Base-by-base conservation (phyloP, 2,329 filamentous ascomycete genomes). In the Diplocarpon mali region DNA sequence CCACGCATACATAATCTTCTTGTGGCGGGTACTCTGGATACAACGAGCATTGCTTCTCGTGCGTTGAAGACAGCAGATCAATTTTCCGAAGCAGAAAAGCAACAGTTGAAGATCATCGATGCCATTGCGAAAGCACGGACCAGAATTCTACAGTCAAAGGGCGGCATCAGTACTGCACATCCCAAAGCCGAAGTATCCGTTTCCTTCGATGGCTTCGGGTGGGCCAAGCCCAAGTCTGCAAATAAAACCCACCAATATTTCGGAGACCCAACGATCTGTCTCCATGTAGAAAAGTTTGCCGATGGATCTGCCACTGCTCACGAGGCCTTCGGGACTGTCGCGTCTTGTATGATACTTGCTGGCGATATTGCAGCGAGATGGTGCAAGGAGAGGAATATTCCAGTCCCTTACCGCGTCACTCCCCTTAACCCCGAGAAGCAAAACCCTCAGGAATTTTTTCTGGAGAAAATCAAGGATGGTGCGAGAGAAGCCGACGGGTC, bases 301-400 rank as follows among this genome's bases (percentile, higher is more conserved):
- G 61, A 58, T 17, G 20, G 20, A 24, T 15, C 17, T 16, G 17
- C 40, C 15, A 17, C 27, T 16, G 14, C 29, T 24, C 8, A 13
- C 13, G 32, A 31, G 15, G 35, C 27, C 13, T 63, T 60, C 15
- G 58, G 64, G 16, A 55, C 73, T 13, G 70, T 76, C 32, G 62
- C 64, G 45, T 66, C 67, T 45, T 53, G 69, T 17, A 84, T 83
- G 80, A 67, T 75, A 31, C 65, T 81, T 3, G 78, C 76, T 11
- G 76, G 76, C 43, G 70, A 80, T 54, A 64, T 80, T 20, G 76
- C 74, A 31, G 78, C 77, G 15, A 66, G 65, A 27, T 84, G 76
- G 75, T 80, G 76, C 55, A 57, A 67, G 38, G 67, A 70, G 16
- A 72, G 78, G 40, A 64, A 66, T 15, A 72, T 84, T 41, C 72